Percentiles rank a stretch among this genome's conserved stretches.
Evolutionary conservation across 1,139 yeast genomes (phyloP).

Genomic region (Torulaspora pretoriensis): DNA sequence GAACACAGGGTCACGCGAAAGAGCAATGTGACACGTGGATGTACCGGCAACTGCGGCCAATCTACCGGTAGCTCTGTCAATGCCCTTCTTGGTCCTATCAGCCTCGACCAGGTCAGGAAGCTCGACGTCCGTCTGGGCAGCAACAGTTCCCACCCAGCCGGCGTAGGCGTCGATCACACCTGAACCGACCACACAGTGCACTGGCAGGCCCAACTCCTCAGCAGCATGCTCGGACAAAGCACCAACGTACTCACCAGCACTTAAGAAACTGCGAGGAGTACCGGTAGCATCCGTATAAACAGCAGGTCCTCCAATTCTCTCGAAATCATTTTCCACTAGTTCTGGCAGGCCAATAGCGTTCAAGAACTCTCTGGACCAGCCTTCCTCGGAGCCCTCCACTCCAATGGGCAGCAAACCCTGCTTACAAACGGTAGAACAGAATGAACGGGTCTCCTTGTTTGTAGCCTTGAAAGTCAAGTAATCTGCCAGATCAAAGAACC

Average conservation of each 20-base stretch:
- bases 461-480: conserved; percentile 88
- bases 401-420: conserved; percentile 94
- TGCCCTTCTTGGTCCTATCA: conserved; percentile 42
- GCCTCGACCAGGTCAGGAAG: conserved; percentile 44
- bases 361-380: conserved; percentile 86
- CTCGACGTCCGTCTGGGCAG: conserved; percentile 60
- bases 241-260: conserved; percentile 90
- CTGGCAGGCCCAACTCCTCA: conserved; percentile 75
- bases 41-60: conserved; percentile 98
- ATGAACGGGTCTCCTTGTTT: conserved; percentile 78
- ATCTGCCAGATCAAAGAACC: conserved; percentile 90
- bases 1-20: conserved; percentile 80
- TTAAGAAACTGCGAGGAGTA: conserved; percentile 58
- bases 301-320: conserved; percentile 72
- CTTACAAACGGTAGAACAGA: conserved; percentile 88
- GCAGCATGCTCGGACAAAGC: conserved; percentile 64
- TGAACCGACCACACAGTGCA: conserved; percentile 80
- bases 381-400: conserved; percentile 76
- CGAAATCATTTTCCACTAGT: conserved; percentile 69
- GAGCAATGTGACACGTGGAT: conserved; percentile 90
- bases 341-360: conserved; percentile 66
- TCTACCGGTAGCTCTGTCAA: conserved; percentile 69
- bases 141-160: conserved; percentile 98
- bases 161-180: conserved; percentile 98
- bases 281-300: conserved; percentile 38